A percentile compares a stretch with the other conserved stretches of the same genome.
phyloP scores from a whole-genome alignment of 1,139 yeast genomes.

The Meyerozyma athensensis region DNA sequence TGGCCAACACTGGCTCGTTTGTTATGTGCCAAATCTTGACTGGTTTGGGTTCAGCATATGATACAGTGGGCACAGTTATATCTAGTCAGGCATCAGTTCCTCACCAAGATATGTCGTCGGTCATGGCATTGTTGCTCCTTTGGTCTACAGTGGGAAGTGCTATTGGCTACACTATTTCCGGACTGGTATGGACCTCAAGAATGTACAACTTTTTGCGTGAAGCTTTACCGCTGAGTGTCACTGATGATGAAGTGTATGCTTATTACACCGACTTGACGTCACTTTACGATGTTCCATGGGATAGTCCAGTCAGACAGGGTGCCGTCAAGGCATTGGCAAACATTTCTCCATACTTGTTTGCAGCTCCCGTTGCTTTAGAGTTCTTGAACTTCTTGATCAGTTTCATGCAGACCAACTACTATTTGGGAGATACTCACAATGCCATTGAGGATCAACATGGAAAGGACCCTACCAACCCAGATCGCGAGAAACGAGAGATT shows the following conservation, averaged over 20 bases:
- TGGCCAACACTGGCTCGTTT: conserved; percentile 17
- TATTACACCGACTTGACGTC: conserved; percentile 15
- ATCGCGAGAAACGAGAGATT: background rate
- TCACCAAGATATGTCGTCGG: conserved; percentile 44
- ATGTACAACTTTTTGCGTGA: conserved; percentile 26
- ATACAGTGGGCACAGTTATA: conserved; percentile 26
- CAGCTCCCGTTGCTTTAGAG: conserved; percentile 21
- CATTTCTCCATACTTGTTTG: conserved; percentile 19
- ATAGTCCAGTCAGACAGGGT: conserved; percentile 21
- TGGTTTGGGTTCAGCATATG: conserved; percentile 29
- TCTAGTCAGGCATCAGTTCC: conserved; percentile 34
- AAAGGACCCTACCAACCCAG: background rate
- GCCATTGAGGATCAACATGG: conserved; percentile 17
- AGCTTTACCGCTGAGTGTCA: conserved; percentile 18
- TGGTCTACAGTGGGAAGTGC: conserved; percentile 41
- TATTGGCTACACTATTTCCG: conserved; percentile 41
- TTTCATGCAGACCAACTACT: conserved; percentile 28
- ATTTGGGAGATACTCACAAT: conserved; percentile 28
- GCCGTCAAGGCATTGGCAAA: conserved; percentile 24
- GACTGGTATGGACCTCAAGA: conserved; percentile 44
- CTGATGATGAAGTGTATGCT: conserved; percentile 12
- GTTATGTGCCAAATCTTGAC: conserved; percentile 20
- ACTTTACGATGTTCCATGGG: conserved; percentile 13
- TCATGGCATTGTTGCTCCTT: conserved; percentile 38
- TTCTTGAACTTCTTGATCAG: conserved; percentile 20